Conservation (phyloP, 805 yeast genomes). For the Metschnikowia peoriensis region DNA sequence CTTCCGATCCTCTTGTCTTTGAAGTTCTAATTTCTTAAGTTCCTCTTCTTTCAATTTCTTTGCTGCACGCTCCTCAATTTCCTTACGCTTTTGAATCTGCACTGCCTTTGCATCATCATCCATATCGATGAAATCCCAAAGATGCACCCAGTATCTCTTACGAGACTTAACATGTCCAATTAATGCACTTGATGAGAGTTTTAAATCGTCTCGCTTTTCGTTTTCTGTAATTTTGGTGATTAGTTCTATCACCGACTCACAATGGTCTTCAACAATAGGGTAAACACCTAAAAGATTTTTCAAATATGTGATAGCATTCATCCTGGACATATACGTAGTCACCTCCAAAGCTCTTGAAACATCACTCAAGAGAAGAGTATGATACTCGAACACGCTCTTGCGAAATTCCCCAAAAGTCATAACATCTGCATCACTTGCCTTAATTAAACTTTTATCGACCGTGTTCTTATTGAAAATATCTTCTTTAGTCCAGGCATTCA, state of each 20-base stretch:
- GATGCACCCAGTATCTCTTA: slow-evolving; percentile 46
- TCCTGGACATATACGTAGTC: slow-evolving; percentile 69
- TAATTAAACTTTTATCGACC: not conserved
- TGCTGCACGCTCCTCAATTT: slow-evolving; percentile 17
- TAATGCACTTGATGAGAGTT: slow-evolving; percentile 70
- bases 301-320: slow-evolving; percentile 76
- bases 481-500: slow-evolving; percentile 45
- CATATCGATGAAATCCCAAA: slow-evolving; percentile 58
- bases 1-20: slow-evolving; percentile 15
- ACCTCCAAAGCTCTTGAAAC: slow-evolving; percentile 44
- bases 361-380: slow-evolving; percentile 45
- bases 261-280: slow-evolving; percentile 69
- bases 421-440: not conserved
- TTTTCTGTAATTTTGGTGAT: slow-evolving; percentile 46
- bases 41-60: slow-evolving; percentile 15
- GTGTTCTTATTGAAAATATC: slow-evolving; percentile 24
- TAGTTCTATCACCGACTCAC: slow-evolving; percentile 47
- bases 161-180: slow-evolving; percentile 63
- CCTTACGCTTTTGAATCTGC: slow-evolving; percentile 24
- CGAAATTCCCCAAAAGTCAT: slow-evolving; percentile 35
- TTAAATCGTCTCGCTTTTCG: slow-evolving; percentile 78
- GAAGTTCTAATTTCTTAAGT: slow-evolving; percentile 11
- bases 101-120: slow-evolving; percentile 40
- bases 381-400: slow-evolving; percentile 52
- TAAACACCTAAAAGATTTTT: slow-evolving; percentile 61